phyloP scores from a whole-genome alignment of 495 filamentous ascomycete genomes.

The Acidomyces sp. region DNA sequence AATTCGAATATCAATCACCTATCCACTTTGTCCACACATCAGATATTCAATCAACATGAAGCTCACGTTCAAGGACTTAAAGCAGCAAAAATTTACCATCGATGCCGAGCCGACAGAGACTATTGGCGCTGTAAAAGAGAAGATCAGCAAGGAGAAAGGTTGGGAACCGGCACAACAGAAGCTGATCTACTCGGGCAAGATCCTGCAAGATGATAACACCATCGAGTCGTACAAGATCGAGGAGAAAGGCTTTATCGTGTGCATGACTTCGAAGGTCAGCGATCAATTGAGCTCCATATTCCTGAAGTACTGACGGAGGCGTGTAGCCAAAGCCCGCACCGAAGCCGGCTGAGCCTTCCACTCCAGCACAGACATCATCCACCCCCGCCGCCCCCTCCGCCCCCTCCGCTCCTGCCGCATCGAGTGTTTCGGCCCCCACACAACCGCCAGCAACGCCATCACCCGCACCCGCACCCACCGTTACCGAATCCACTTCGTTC shows the following conservation, averaged over 20 bases:
- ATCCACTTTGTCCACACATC: no score
- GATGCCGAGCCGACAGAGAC: constrained; percentile 87
- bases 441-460: constrained; percentile 51
- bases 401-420: constrained; percentile 35
- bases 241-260: constrained; percentile 98
- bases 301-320: no score
- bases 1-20: no score
- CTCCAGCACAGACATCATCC: constrained; percentile 55
- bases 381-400: constrained; percentile 49
- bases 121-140: constrained; percentile 76
- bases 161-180: constrained; percentile 82
- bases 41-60: constrained; percentile 12
- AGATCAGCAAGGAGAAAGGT: constrained; percentile 75
- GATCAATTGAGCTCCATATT: constrained; percentile 2
- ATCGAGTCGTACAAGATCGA: constrained; percentile 94
- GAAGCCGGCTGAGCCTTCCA: constrained; percentile 46
- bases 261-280: constrained; percentile 65
- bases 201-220: constrained; percentile 90
- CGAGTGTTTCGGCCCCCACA: constrained; percentile 29
- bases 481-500: constrained; percentile 37
- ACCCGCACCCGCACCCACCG: constrained; percentile 30
- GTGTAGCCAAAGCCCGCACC: constrained; percentile 52
- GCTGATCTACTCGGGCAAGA: constrained; percentile 97
- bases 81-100: constrained; percentile 93
- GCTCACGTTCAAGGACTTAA: constrained; percentile 60